Base-by-base conservation (phyloP, 768 basidiomycete genomes). In the Phylloporus sp. region DNA sequence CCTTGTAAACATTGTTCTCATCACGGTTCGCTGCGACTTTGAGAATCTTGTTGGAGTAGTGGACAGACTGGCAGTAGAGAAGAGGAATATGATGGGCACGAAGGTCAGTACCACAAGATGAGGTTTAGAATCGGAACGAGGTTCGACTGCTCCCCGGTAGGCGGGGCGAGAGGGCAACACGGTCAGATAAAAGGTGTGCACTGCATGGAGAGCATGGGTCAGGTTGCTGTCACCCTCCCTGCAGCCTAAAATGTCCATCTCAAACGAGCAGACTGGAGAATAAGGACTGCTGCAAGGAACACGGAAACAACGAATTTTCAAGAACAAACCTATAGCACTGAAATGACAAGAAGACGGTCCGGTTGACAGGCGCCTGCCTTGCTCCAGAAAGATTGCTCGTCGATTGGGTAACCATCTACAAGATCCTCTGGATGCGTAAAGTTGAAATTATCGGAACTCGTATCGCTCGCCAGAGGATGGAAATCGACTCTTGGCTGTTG, bases 1-100 rank as follows among this genome's bases (percentile, higher is more conserved):
- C 28, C 38, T 86, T 87, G 44, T 81, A 84, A 16, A 95, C 89
- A 59, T 95, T 95, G 54, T 85, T 78, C 34, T 77, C 69, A n/a
- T 80, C 78, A n/a, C 67, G 67, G 51, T 84, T 87, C 6, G 85
- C 86, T 35, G 77, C 75, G 4, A 73, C 65, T 49, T 76, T 72
- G 31, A 88, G 72, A 0, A 75, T 80, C 68, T 90, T 91, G 44
- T 84, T 77, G 0, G 86, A 81, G 64, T 93, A 94, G 69, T 65
- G 0, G 89, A 89, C 13, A 89, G 67, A 20, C 90, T 80, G 8
- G 81, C 76, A 10, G 76, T 74, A n/a, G 72, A 53, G 15, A 71
- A 72, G 36, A 84, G 67, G 5, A 81, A 59, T 4, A 68, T 53
- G 13, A 74, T 62, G 0, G 84, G 81, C 16, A 81, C 23, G n/a